Evolutionary conservation across 2,329 filamentous ascomycete genomes (phyloP).

Genomic region (Fusarium bactridioides): DNA sequence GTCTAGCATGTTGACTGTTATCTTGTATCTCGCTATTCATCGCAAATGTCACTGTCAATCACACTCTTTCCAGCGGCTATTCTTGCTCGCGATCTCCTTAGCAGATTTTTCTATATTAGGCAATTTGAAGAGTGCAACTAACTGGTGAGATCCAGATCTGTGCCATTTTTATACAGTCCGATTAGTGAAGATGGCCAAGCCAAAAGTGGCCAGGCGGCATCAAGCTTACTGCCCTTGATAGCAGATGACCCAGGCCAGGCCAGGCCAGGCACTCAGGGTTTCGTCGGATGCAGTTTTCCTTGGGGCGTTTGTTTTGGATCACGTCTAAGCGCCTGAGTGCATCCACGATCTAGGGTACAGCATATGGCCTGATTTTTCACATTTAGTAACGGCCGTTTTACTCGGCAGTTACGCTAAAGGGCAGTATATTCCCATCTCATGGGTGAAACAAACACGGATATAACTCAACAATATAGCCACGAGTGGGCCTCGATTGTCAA

Average conservation of each 20-base stretch:
- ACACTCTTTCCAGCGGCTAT: background rate
- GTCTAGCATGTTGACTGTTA: background rate
- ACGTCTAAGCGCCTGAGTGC: slow-evolving; percentile 2
- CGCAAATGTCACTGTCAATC: background rate
- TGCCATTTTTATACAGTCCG: slow-evolving; percentile 4
- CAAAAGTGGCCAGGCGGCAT: slow-evolving; percentile 9
- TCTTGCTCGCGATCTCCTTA: background rate
- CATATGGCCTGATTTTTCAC: slow-evolving; percentile 8
- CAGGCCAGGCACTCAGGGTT: background rate
- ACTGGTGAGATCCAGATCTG: background rate
- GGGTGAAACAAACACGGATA: slow-evolving; percentile 4
- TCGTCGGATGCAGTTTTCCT: background rate
- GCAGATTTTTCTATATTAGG: slow-evolving; percentile 4
- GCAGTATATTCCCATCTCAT: slow-evolving; percentile 1
- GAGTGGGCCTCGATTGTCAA: slow-evolving; percentile 12
- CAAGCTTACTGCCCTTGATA: background rate
- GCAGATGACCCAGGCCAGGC: background rate
- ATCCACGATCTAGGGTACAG: background rate
- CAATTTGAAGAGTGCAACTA: slow-evolving; percentile 11
- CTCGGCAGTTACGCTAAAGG: slow-evolving; percentile 2
- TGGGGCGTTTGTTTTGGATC: background rate
- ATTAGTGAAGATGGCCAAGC: slow-evolving; percentile 8
- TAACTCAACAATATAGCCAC: background rate
- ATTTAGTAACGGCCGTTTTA: slow-evolving; percentile 15
- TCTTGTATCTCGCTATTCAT: background rate